Conservation (phyloP, 2,329 filamentous ascomycete species). For the Fragosphaeria purpurea region DNA sequence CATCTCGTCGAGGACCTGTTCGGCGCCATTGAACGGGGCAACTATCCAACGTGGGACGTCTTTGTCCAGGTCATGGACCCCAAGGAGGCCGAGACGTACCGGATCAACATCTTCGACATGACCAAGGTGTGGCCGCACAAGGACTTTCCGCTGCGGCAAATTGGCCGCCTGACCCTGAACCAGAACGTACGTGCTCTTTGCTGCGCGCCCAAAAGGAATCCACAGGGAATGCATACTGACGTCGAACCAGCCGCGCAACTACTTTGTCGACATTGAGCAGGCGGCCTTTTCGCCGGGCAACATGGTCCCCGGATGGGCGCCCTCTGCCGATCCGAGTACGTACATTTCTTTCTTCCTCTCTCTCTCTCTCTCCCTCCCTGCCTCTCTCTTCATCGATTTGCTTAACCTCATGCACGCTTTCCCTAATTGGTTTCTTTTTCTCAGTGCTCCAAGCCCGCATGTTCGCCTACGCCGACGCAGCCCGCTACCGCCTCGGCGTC, state of each 20-base stretch:
- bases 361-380: too few species aligned
- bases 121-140: slow-evolving; percentile 45
- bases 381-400: too few species aligned
- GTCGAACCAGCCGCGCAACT: slow-evolving; percentile 12
- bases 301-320: slow-evolving; percentile 44
- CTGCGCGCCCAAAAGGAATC: too few species aligned
- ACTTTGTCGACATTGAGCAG: slow-evolving; percentile 40
- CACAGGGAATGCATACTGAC: too few species aligned
- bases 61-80: slow-evolving; percentile 44
- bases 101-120: slow-evolving; percentile 42
- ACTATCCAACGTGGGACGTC: slow-evolving; percentile 37
- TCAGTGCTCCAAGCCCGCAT: slow-evolving; percentile 42
- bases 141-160: slow-evolving; percentile 35
- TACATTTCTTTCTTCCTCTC: neutral
- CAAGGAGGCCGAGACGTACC: slow-evolving; percentile 34
- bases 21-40: neutral
- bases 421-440: neutral
- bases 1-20: neutral
- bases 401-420: too few species aligned
- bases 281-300: slow-evolving; percentile 46
- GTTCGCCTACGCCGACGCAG: slow-evolving; percentile 46
- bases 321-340: slow-evolving; percentile 37
- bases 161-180: slow-evolving; percentile 42
- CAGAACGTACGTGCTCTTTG: slow-evolving; percentile 27
- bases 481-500: slow-evolving; percentile 45